Conservation (phyloP, 192 early-diverging fungal genomes). For the Kappamyces sp. region DNA sequence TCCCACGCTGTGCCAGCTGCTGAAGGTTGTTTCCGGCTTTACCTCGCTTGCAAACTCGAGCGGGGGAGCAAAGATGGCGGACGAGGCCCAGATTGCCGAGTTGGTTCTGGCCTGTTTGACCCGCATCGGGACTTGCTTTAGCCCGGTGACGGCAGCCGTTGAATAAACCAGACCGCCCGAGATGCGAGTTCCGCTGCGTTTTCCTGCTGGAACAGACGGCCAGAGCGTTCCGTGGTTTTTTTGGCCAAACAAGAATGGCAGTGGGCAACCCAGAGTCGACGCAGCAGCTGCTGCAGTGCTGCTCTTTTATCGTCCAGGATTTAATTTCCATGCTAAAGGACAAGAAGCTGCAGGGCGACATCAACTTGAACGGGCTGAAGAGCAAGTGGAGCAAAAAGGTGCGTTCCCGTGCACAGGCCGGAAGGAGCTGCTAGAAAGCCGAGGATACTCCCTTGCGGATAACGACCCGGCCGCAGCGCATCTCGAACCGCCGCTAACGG, state of each 20-base stretch:
- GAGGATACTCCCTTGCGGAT: too few relatives aligned
- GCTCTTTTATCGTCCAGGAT: slow-evolving; percentile 75
- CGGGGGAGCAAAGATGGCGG: slow-evolving; percentile 17
- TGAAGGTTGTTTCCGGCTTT: slow-evolving; percentile 21
- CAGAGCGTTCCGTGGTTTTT: too few relatives aligned
- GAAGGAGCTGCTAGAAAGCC: slow-evolving; percentile 33
- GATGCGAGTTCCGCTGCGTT: too few relatives aligned
- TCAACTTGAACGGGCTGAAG: slow-evolving; percentile 86
- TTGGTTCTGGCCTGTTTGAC: slow-evolving; percentile 23
- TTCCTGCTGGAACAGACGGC: too few relatives aligned
- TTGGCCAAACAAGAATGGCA: too few relatives aligned
- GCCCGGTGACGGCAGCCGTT: too few relatives aligned
- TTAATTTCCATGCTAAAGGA: slow-evolving; percentile 64
- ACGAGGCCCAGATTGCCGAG: slow-evolving; percentile 29
- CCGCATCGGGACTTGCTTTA: slow-evolving; percentile 20
- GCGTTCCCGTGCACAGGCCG: background rate
- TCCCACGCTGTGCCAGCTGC: slow-evolving; percentile 52
- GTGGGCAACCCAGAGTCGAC: background rate
- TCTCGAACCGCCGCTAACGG: slow-evolving; percentile 21
- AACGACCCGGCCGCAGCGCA: too few relatives aligned
- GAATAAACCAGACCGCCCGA: too few relatives aligned
- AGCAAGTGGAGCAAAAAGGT: slow-evolving; percentile 47
- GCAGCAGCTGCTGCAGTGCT: background rate
- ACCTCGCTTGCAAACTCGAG: background rate
- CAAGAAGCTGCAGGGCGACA: slow-evolving; percentile 45